Base-by-base conservation (phyloP, 371 early-diverging fungal species). In the Mortierella polycephala region DNA sequence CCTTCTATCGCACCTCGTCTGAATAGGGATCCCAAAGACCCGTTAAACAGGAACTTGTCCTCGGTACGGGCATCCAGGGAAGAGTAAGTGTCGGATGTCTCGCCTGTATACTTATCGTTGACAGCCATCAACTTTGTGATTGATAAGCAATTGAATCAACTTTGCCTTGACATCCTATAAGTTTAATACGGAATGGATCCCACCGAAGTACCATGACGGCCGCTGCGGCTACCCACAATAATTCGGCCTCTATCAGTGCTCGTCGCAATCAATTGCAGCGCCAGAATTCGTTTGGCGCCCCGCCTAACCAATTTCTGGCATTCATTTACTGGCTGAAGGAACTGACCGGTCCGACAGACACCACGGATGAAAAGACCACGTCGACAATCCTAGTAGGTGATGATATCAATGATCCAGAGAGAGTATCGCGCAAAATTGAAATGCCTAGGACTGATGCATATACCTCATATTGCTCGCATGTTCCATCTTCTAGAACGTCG, bases 401-500 rank as follows among this genome's bases (percentile, higher is more conserved):
- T 8, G 13, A 37, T 12, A 13, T 39, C 14, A 30, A 13, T 16
- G 21, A 18, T 41, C 13, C 45, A 3, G 30, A 5, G 57, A 57
- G 37, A 10, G 23, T 5, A 13, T 7, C 30, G 13, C 30, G 30
- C 16, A 11, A 14, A 7, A 23, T 7, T 0, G 9, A 9, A 44
- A 47, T 11, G 39, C 18, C 13, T 45, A 63, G 2, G 11, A 2
- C 3, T 45, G 45, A 55, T 6, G 5, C 39, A 5, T 11, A 37
- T 56, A 16, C n/a, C 13, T 49, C 18, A 14, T 5, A 16, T 30
- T 0, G n/a, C 6, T 41, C 30, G 8, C 49, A 30, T 18, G 12
- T 40, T 16, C n/a, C 12, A 16, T 11, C 16, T 6, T 53, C 7
- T 64, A 89, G 89, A 87, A 87, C n/a, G 85, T 87, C 18, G 65